These are phyloP conservation scores for Nymphaea thermarum DNA, from an alignment of 164 flowering plant species.

Conservation along the genomic window DNA sequence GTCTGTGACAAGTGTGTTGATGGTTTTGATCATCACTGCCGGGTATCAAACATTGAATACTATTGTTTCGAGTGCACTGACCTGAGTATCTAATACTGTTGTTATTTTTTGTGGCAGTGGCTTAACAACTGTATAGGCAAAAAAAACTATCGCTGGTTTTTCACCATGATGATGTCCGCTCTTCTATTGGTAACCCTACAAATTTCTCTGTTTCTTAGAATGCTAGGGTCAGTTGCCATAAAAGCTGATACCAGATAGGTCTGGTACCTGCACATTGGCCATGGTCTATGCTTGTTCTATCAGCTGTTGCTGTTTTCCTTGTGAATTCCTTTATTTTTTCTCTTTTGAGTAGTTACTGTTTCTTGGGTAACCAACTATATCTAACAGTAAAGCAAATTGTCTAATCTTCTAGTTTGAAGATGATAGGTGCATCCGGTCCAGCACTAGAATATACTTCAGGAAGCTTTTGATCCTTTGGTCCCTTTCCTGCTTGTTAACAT, in stretches of 20 bases:
- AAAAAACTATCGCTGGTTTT: slow-evolving; percentile 80
- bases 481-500: slow-evolving; percentile 26
- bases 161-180: slow-evolving; percentile 81
- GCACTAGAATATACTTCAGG: slow-evolving; percentile 2
- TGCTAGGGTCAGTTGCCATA: too few relatives aligned
- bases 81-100: not conserved
- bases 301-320: not conserved
- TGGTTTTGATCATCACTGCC: slow-evolving; percentile 95
- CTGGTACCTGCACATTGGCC: not conserved
- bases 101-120: slow-evolving; percentile 56
- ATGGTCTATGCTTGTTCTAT: not conserved
- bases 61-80: too few relatives aligned
- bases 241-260: not conserved
- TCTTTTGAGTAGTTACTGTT: not conserved
- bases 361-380: not conserved
- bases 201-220: not conserved
- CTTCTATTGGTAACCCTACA: slow-evolving; percentile 74
- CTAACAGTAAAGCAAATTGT: too few relatives aligned
- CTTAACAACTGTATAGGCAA: slow-evolving; percentile 94
- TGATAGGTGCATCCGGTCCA: too few relatives aligned
- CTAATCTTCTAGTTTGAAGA: too few relatives aligned
- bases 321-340: not conserved
- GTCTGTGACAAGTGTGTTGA: slow-evolving; percentile 99
- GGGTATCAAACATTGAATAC: slow-evolving; percentile 36
- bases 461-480: slow-evolving; percentile 26